phyloP scores from a whole-genome alignment of 345 rosid genomes.

The Populus nigra region DNA sequence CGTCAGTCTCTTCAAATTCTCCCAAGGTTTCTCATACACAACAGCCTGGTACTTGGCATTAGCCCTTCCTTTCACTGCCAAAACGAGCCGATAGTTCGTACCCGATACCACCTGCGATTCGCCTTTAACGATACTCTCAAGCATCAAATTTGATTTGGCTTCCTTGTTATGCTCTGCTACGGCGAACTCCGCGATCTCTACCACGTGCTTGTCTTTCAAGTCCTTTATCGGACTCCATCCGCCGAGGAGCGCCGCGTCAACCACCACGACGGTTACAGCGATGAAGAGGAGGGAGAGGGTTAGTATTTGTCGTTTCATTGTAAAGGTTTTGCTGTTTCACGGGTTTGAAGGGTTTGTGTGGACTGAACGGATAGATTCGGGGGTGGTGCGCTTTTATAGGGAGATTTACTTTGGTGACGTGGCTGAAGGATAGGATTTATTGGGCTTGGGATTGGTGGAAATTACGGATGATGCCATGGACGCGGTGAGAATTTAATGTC shows the following conservation, averaged over 20 bases:
- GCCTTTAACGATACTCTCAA: conserved; percentile 38
- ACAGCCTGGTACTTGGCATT: conserved; percentile 36
- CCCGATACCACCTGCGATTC: conserved; percentile 59
- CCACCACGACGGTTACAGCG: conserved; percentile 10
- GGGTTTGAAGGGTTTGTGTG: too few relatives aligned
- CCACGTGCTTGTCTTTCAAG: conserved; percentile 38
- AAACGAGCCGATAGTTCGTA: conserved; percentile 39
- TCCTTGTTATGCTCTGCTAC: conserved; percentile 39
- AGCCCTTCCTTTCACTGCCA: conserved; percentile 22
- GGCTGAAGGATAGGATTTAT: too few relatives aligned
- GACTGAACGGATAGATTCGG: accelerated
- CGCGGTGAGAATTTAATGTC: too few relatives aligned
- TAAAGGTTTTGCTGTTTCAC: too few relatives aligned
- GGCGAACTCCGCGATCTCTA: conserved; percentile 48
- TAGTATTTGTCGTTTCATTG: too few relatives aligned
- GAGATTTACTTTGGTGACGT: too few relatives aligned
- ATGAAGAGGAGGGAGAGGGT: conserved; percentile 7
- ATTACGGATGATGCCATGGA: too few relatives aligned
- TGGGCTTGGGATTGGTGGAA: too few relatives aligned
- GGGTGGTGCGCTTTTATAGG: too few relatives aligned
- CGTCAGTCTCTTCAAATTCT: conserved; percentile 33
- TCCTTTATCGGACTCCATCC: conserved; percentile 54
- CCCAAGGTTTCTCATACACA: conserved; percentile 55
- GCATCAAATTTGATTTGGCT: conserved; percentile 16
- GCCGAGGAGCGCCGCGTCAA: conserved; percentile 20